Evolutionary conservation across 306 rosid species (phyloP), one percentile per base, ranked within the genome.

Genomic region (Carpinus fangiana): DNA sequence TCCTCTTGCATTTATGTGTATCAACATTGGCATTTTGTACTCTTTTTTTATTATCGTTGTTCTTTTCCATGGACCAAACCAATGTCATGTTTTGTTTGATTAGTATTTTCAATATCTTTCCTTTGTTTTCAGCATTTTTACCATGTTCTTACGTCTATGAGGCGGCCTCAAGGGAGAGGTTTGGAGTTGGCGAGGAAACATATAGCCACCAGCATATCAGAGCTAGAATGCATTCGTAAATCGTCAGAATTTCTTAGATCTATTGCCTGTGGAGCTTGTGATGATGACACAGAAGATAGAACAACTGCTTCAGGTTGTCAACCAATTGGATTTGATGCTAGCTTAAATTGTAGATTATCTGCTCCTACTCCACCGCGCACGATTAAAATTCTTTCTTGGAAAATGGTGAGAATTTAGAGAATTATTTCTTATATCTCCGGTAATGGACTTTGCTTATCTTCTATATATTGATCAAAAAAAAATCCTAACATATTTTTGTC

Each of bases 311-410:
- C 98, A 78, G 96, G 98, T 80, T 82, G 91, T 86, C 92, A 87
- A 84, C 93, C 98, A 71, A 78, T 92, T 85, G 98, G 98, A 28
- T 95, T 95, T 89, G 98, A 92, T 86, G 93, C 96, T 81, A 95
- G 86, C 87, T 83, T 92, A 86, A 92, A 92, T 76, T 83, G 87
- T 84, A 88, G 98, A 84, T 82, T 91, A 82, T 87, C 98, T 81
- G 98, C 98, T 82, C 98, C 98, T 62, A 93, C 97, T 66, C 98
- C 99, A 23, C 99, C 99, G 20, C 93, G 99, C 10, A 64, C 99
- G 21, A 91, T 92, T 77, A 88, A 88, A 85, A 79, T 95, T 76
- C 88, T 88, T 73, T 85, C 88, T 80, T 95, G 95, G 93, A 87
- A 87, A 75, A 89, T 83, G 91, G 99, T 85, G 70, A 78, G 86